Evolutionary conservation across 2,329 filamentous ascomycete species (phyloP).

Genomic region (Colletotrichum ledebouriae): DNA sequence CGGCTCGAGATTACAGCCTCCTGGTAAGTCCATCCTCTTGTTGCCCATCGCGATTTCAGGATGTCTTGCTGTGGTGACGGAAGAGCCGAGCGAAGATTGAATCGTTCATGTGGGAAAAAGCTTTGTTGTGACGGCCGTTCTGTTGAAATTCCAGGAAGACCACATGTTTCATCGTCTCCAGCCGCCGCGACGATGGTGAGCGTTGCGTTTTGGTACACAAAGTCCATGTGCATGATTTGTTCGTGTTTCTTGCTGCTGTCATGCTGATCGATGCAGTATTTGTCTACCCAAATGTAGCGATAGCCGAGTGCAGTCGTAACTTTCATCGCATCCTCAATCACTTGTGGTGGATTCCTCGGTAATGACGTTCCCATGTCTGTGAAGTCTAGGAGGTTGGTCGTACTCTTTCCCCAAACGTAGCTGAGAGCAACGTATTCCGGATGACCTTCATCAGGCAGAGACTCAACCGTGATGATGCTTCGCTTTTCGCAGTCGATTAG

Average conservation of each 20-base stretch:
- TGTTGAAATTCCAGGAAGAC: constrained; percentile 28
- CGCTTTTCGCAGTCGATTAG: constrained; percentile 21
- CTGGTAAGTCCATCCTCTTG: constrained; percentile 40
- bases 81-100: constrained; percentile 20
- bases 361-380: constrained; percentile 4
- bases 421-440: constrained; percentile 26
- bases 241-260: constrained; percentile 43
- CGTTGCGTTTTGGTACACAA: constrained; percentile 44
- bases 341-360: constrained; percentile 2
- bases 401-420: constrained; percentile 27
- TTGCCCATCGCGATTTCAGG: constrained; percentile 25
- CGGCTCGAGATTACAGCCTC: constrained; percentile 41
- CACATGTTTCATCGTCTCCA: constrained; percentile 24
- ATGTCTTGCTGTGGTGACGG: constrained; percentile 16
- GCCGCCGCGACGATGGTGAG: constrained; percentile 46
- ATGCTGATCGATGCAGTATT: constrained; percentile 48
- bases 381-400: constrained; percentile 8
- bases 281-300: constrained; percentile 48
- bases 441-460: background rate
- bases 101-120: constrained; percentile 15
- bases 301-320: constrained; percentile 44
- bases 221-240: constrained; percentile 47
- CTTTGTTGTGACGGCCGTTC: constrained; percentile 5
- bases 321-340: constrained; percentile 42
- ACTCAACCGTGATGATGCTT: constrained; percentile 18